These are phyloP conservation scores for Cladosporium sp. DNA, from an alignment of 2,329 filamentous ascomycete species.

Conservation along the genomic window DNA sequence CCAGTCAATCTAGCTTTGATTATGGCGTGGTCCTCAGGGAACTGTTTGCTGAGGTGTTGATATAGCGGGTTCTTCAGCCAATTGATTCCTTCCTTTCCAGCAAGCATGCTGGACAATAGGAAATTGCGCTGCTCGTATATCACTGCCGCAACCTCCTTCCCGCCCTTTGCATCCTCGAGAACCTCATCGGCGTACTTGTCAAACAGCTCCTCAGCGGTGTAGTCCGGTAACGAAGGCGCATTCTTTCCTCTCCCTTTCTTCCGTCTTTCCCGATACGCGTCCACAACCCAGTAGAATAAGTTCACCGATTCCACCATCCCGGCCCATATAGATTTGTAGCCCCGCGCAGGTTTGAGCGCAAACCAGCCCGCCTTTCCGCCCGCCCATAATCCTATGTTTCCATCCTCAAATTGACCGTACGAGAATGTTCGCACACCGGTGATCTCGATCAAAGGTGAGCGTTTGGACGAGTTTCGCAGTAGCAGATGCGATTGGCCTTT, in stretches of 20 bases:
- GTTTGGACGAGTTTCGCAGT: background rate
- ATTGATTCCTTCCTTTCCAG: conserved; percentile 39
- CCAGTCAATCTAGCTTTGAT: conserved; percentile 16
- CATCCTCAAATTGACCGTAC: conserved; percentile 52
- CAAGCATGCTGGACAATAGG: conserved; percentile 43
- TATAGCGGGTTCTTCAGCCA: conserved; percentile 43
- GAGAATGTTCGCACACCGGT: conserved; percentile 45
- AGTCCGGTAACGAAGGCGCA: conserved; percentile 24
- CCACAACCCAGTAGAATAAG: conserved; percentile 60
- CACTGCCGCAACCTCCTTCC: conserved; percentile 20
- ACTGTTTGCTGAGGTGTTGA: conserved; percentile 36
- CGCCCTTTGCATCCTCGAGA: conserved; percentile 19
- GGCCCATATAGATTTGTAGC: conserved; percentile 55
- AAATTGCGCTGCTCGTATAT: conserved; percentile 36
- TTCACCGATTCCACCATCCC: conserved; percentile 61
- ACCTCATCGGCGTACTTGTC: conserved; percentile 28
- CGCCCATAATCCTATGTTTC: conserved; percentile 61
- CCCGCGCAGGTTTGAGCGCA: conserved; percentile 56
- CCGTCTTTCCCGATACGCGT: conserved; percentile 45
- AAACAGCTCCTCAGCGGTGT: conserved; percentile 37
- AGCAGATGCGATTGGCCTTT: conserved; percentile 33
- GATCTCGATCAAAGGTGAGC: conserved; percentile 41
- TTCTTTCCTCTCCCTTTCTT: conserved; percentile 34
- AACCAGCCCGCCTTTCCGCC: conserved; percentile 64
- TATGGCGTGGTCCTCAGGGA: conserved; percentile 25